Evolutionary conservation across 345 rosid genomes (phyloP).

Genomic region (Populus ilicifolia): DNA sequence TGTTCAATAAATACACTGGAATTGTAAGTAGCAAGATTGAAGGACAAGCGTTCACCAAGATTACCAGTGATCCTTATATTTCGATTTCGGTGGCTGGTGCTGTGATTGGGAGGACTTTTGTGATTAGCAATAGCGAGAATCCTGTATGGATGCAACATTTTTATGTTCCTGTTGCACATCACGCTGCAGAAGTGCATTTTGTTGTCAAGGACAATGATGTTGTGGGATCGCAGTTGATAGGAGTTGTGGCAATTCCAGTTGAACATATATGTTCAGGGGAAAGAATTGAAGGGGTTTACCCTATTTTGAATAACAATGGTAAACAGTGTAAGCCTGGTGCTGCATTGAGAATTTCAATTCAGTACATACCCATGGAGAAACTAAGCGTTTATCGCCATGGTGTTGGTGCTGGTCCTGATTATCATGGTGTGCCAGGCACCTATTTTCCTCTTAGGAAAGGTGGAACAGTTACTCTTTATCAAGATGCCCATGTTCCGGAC

Average conservation of each 20-base stretch:
- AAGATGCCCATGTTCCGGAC: slow-evolving; percentile 92
- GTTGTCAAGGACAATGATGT: slow-evolving; percentile 84
- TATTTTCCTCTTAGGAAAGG: slow-evolving; percentile 92
- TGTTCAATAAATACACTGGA: slow-evolving; percentile 50
- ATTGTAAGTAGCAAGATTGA: slow-evolving; percentile 43
- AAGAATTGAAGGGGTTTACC: slow-evolving; percentile 63
- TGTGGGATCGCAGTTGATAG: slow-evolving; percentile 80
- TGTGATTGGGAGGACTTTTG: slow-evolving; percentile 79
- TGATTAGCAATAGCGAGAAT: slow-evolving; percentile 73
- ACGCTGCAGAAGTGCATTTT: slow-evolving; percentile 79
- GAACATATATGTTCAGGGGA: slow-evolving; percentile 61
- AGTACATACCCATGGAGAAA: slow-evolving; percentile 63
- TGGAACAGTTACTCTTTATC: slow-evolving; percentile 78
- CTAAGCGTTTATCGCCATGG: slow-evolving; percentile 66
- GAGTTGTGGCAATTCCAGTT: slow-evolving; percentile 73
- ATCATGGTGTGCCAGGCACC: slow-evolving; percentile 84
- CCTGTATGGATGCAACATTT: slow-evolving; percentile 91
- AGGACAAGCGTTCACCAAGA: slow-evolving; percentile 45
- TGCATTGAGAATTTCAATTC: slow-evolving; percentile 57
- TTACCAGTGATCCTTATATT: slow-evolving; percentile 94
- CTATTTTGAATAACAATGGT: slow-evolving; percentile 51
- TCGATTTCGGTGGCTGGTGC: slow-evolving; percentile 59
- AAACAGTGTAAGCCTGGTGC: slow-evolving; percentile 89
- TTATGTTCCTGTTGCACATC: slow-evolving; percentile 82
- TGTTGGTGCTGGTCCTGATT: slow-evolving; percentile 82